Conservation (phyloP, 2,329 filamentous ascomycete genomes). For the Claviceps capensis region DNA sequence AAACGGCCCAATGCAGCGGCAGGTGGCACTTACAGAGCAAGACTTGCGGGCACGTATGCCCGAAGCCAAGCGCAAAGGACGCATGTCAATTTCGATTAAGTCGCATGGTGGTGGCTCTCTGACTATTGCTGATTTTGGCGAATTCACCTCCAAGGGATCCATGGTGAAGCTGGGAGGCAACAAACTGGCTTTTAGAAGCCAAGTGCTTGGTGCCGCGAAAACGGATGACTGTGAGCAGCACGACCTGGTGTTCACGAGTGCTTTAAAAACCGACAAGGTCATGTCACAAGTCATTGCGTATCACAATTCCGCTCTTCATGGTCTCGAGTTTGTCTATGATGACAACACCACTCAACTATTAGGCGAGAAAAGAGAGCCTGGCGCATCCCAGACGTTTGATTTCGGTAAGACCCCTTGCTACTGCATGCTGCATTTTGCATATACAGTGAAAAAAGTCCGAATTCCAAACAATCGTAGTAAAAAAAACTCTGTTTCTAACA, state of each 20-base stretch:
- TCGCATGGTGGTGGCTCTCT: slow-evolving; percentile 62
- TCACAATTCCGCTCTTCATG: slow-evolving; percentile 64
- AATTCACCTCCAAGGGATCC: slow-evolving; percentile 57
- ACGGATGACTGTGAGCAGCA: slow-evolving; percentile 57
- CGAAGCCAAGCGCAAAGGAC: slow-evolving; percentile 56
- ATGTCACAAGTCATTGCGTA: slow-evolving; percentile 65
- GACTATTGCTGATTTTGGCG: slow-evolving; percentile 62
- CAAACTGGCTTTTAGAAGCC: slow-evolving; percentile 62
- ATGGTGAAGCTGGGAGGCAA: slow-evolving; percentile 57
- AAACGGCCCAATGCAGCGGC: slow-evolving; percentile 49
- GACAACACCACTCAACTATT: slow-evolving; percentile 75
- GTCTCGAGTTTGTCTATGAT: slow-evolving; percentile 87
- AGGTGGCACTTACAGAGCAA: slow-evolving; percentile 60
- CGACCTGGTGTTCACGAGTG: slow-evolving; percentile 62
- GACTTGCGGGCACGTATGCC: slow-evolving; percentile 60
- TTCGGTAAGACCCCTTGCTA: slow-evolving; percentile 42
- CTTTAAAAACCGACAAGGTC: slow-evolving; percentile 54
- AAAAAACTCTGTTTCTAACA: not conserved
- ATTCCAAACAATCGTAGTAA: no score
- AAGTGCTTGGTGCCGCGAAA: slow-evolving; percentile 57
- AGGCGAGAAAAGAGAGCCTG: slow-evolving; percentile 62
- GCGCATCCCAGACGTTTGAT: slow-evolving; percentile 59
- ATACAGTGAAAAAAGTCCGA: no score
- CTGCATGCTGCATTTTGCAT: not conserved
- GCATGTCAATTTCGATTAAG: slow-evolving; percentile 59